Evolutionary conservation across 495 filamentous ascomycete species (phyloP).

Genomic region (Neurospora africana): DNA sequence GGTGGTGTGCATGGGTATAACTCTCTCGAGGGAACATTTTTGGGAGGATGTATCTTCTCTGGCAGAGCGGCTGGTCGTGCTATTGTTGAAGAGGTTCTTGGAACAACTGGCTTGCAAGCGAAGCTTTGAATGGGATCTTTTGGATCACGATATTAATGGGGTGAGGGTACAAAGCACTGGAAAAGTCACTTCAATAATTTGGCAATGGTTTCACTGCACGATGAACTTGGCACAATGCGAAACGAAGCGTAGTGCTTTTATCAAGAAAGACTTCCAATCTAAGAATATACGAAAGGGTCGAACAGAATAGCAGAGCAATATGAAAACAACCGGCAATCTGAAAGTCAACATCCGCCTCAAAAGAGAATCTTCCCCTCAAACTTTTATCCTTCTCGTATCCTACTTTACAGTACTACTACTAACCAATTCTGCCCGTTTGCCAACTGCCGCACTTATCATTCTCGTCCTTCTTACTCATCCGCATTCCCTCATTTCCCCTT

Average conservation of each 20-base stretch:
- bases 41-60: slow-evolving; percentile 41
- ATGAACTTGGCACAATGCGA: not conserved
- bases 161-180: not conserved
- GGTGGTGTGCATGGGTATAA: slow-evolving; percentile 43
- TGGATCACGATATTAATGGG: not conserved
- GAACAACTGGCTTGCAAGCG: not conserved
- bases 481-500: not conserved
- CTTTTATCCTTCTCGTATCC: not conserved
- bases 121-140: not conserved
- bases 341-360: not conserved
- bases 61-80: slow-evolving; percentile 36
- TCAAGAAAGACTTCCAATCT: not conserved
- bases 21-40: slow-evolving; percentile 39
- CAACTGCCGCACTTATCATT: not conserved
- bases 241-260: not conserved
- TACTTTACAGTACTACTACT: not conserved
- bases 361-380: not conserved
- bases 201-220: not conserved
- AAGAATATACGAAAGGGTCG: not conserved
- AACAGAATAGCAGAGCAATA: not conserved
- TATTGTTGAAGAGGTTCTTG: slow-evolving; percentile 30
- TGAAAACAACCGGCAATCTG: not conserved
- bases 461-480: not conserved
- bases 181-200: not conserved
- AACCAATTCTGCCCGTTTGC: not conserved